A percentile compares a stretch with the other conserved stretches of the same genome.
These are phyloP conservation scores for Aspergillus sojae DNA, from an alignment of 2,329 filamentous ascomycete species.

Conservation along the genomic window DNA sequence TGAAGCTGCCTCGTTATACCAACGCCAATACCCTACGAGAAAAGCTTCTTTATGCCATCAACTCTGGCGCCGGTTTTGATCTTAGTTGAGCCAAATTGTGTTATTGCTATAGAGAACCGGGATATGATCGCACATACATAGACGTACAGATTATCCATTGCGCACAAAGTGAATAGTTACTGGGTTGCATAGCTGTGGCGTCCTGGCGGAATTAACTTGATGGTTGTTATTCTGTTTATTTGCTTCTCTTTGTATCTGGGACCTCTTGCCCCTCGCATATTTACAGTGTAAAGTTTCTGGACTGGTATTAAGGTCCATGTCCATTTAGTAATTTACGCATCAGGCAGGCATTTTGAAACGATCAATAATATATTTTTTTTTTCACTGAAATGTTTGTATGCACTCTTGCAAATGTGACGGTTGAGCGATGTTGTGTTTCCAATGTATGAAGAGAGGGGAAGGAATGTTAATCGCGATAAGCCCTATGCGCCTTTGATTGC, in stretches of 20 bases:
- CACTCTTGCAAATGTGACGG: too few species aligned
- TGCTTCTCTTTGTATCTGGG: not conserved
- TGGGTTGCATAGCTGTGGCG: constrained; percentile 36
- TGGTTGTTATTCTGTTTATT: not conserved
- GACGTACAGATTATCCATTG: not conserved
- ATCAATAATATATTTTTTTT: not conserved
- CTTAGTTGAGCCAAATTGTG: constrained; percentile 45
- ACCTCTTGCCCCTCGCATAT: not conserved
- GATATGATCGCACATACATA: constrained; percentile 2
- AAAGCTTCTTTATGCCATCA: constrained; percentile 87
- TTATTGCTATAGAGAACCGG: not conserved
- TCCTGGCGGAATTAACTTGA: constrained; percentile 14
- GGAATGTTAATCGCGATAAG: not conserved
- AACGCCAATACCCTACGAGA: constrained; percentile 66
- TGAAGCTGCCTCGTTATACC: constrained; percentile 86
- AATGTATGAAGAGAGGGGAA: not conserved
- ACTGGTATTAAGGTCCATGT: not conserved
- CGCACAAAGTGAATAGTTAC: not conserved
- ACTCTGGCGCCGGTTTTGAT: constrained; percentile 91
- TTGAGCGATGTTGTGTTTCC: too few species aligned
- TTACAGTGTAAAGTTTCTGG: not conserved
- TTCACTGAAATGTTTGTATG: not conserved
- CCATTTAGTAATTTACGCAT: not conserved
- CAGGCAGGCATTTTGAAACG: not conserved
- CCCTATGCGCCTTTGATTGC: not conserved